Base-by-base conservation (phyloP, 306 rosid genomes). In the Prunus mongolica region DNA sequence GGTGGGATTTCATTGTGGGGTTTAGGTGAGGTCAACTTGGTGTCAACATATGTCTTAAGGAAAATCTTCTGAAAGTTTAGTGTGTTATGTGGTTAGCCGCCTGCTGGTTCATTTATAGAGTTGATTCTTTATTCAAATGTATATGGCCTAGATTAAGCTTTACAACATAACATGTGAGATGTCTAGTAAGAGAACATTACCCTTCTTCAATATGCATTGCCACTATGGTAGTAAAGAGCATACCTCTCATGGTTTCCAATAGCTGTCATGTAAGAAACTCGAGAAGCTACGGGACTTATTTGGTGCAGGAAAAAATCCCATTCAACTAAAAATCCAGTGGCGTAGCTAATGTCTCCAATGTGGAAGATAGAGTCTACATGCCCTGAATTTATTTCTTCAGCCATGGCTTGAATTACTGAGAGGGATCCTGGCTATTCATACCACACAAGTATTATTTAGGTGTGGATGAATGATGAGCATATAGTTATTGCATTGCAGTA, bases 171-270 rank as follows among this genome's bases (percentile, higher is more conserved):
- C 9, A 38, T 45, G 27, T 18, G 13, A 44, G 20, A 76, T 10
- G 16, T 69, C 45, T 69, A 65, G 5, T 8, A 46, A 46, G 51
- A 46, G 51, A 46, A 12, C 51, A 34, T 34, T 34, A 24, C 25
- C 25, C 25, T 24, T 24, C 25, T 24, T 24, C 25, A 34, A 34
- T 38, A 38, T 6, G 8, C 44, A 38, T 7, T 7, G 44, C 9
- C 44, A 38, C 44, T 38, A 38, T 7, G 2, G 44, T 7, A 38
- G 44, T 1, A 10, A 47, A 3, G 16, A 46, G 72, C 72, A 24
- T 81, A 91, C 98, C 98, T 91, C 87, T 91, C 97, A 67, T 94
- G 97, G 86, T 93, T 93, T 41, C 98, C 98, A 8, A 93, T 93
- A 46, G 94, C 93, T 7, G 98, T 91, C 98, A 94, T 94, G 88